phyloP scores from a whole-genome alignment of 2,329 filamentous ascomycete species.

The Thyridium curvatum region DNA sequence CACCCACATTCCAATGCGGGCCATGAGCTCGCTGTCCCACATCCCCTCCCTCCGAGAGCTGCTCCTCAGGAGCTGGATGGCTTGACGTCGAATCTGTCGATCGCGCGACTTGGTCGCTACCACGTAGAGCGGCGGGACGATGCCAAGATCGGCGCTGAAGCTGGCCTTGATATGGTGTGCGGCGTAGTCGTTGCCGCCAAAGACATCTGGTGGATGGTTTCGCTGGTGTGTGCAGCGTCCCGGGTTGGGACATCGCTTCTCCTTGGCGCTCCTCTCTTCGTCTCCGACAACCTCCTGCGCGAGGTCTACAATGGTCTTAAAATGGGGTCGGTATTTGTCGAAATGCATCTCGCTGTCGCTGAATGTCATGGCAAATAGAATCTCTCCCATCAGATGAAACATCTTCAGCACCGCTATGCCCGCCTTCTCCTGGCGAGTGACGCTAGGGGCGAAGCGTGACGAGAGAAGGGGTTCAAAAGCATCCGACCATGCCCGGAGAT shows the following conservation, averaged over 20 bases:
- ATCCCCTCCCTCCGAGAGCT: slow-evolving; percentile 60
- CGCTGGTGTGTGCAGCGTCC: slow-evolving; percentile 34
- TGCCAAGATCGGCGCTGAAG: slow-evolving; percentile 58
- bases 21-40: slow-evolving; percentile 59
- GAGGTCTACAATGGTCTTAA: slow-evolving; percentile 49
- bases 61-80: slow-evolving; percentile 53
- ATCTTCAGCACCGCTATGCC: slow-evolving; percentile 58
- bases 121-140: slow-evolving; percentile 59
- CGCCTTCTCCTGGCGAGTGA: slow-evolving; percentile 49
- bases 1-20: slow-evolving; percentile 49
- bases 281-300: slow-evolving; percentile 54
- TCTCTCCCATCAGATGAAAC: slow-evolving; percentile 50
- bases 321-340: slow-evolving; percentile 45
- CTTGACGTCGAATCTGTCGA: slow-evolving; percentile 47
- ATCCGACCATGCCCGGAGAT: slow-evolving; percentile 46
- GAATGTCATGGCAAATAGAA: slow-evolving; percentile 56
- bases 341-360: slow-evolving; percentile 52
- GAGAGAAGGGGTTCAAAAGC: slow-evolving; percentile 51
- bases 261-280: slow-evolving; percentile 45
- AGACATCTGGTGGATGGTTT: slow-evolving; percentile 25
- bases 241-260: slow-evolving; percentile 36
- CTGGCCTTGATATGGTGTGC: slow-evolving; percentile 50
- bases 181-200: slow-evolving; percentile 34
- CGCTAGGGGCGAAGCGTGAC: slow-evolving; percentile 38
- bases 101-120: slow-evolving; percentile 63